Evolutionary conservation across 306 rosid genomes (phyloP), one percentile per base, ranked within the genome.

Genomic region (Prunus mume): DNA sequence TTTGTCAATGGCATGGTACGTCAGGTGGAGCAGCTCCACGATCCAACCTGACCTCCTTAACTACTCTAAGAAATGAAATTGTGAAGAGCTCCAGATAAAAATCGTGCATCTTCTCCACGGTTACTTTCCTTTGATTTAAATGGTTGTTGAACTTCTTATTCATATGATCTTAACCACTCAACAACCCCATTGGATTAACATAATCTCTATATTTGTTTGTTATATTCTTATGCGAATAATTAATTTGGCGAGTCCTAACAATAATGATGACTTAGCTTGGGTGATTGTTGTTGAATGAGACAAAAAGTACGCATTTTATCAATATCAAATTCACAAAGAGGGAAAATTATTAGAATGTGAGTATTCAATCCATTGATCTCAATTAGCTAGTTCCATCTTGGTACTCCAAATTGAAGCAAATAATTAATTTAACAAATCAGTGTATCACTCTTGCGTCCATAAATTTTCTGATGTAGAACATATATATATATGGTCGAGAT

Each of bases 141-240:
- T 22, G 70, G 78, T 74, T 74, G 78, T 74, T 74, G 62, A 74
- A 20, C 78, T 50, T 49, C 70, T 55, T 41, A 32, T 47, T n/a
- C 32, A 19, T 49, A 47, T 49, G 71, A 74, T 65, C 61, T 49
- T 32, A 63, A 63, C 78, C 19, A 19, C 71, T 63, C 78, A 63
- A 74, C 78, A 25, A 64, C 78, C 55, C 69, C 43, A 28, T 27
- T 51, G 3, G 25, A 5, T 71, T 52, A 52, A 9, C 52, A n/a
- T 52, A 25, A 69, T 51, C 25, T 51, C 15, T 38, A 50, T 1
- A 13, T 15, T 69, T 6, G 49, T 12, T 38, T 51, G 6, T 64
- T 47, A 15, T 70, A 51, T 51, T 38, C 19, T 41, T 65, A 47
- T 12, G 46, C 8, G 38, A 28, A 28, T 25, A 18, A 69, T 69